Conservation (phyloP, 2,329 filamentous ascomycete species). For the Ampelomyces quisqualis region DNA sequence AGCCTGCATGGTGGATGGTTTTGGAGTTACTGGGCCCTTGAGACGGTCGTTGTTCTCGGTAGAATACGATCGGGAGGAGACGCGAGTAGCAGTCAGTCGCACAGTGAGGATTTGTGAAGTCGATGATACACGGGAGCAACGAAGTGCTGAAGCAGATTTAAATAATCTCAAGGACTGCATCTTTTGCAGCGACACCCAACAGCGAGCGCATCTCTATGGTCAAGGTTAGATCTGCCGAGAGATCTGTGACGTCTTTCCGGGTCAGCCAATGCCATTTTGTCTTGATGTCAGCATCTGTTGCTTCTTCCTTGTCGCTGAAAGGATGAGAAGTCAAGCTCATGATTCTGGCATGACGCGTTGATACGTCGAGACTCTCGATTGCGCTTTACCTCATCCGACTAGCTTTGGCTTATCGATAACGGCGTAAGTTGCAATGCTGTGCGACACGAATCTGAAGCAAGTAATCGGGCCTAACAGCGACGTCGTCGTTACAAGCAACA, state of each 20-base stretch:
- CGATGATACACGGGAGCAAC: conserved; percentile 3
- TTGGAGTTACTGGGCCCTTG: conserved; percentile 17
- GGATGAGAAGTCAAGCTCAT: conserved; percentile 17
- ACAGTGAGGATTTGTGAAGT: conserved; percentile 1
- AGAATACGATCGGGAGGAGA: conserved; percentile 7
- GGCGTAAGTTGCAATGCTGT: neutral
- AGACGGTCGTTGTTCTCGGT: conserved; percentile 17
- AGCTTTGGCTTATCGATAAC: neutral
- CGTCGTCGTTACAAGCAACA: too few species aligned
- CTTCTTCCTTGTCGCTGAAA: conserved; percentile 4
- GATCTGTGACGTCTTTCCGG: conserved; percentile 10
- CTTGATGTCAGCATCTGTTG: conserved; percentile 32
- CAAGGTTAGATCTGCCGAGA: conserved; percentile 11
- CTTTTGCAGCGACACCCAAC: neutral
- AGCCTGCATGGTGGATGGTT: conserved; percentile 35
- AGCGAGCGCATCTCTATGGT: conserved; percentile 4
- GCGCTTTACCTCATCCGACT: neutral
- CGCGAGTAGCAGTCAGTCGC: neutral
- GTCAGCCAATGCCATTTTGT: conserved; percentile 15
- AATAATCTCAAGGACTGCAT: conserved; percentile 23
- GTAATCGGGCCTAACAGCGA: too few species aligned
- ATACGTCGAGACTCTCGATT: too few species aligned
- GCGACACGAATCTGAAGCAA: neutral
- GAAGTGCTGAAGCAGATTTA: conserved; percentile 10
- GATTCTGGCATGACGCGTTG: conserved; percentile 24